Base-by-base conservation (phyloP, 257 asterid species). In the Ballota nigra region DNA sequence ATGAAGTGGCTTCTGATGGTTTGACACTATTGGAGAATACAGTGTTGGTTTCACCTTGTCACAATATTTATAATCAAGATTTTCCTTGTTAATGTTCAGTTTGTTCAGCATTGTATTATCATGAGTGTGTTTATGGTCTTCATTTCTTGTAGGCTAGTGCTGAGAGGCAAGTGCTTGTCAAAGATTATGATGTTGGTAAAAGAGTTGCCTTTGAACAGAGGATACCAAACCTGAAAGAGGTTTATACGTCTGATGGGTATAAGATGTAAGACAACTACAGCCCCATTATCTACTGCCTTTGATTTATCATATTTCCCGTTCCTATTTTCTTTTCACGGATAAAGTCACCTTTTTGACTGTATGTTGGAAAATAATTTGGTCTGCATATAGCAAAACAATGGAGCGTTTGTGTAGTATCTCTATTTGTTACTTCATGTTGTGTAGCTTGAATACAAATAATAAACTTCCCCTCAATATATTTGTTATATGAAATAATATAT, bases 161-260 rank as follows among this genome's bases (percentile, higher is more conserved):
- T 74, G 98, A 91, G 86, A 89, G 96, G 81, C 97, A 80, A 89
- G 99, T 94, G 75, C 99, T 94, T 28, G 99, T 91, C 62, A 83
- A 80, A 75, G 89, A 94, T 82, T 92, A 89, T 78, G 88, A 80
- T 74, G 75, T 77, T 72, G 98, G 98, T 62, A 89, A 65, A 77
- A 68, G 63, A 20, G 93, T 89, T 73, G 92, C 96, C 71, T 94
- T 94, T 82, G 87, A 88, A 52, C 90, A 78, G 75, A 84, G 85
- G 69, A 74, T 88, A 73, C 71, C 86, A 73, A 89, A 94, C 76
- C 86, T 91, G 73, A 94, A 86, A 83, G 97, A 89, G 83, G 98
- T 88, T 65, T 91, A 83, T 81, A 88, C 97, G 24, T 71, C 90
- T 12, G 99, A 94, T 81, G 99, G 99, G 69, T 80, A 57, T 72